These are phyloP conservation scores for Rubroboletus pulcherrimus DNA, from an alignment of 768 basidiomycete genomes.

Conservation along the genomic window DNA sequence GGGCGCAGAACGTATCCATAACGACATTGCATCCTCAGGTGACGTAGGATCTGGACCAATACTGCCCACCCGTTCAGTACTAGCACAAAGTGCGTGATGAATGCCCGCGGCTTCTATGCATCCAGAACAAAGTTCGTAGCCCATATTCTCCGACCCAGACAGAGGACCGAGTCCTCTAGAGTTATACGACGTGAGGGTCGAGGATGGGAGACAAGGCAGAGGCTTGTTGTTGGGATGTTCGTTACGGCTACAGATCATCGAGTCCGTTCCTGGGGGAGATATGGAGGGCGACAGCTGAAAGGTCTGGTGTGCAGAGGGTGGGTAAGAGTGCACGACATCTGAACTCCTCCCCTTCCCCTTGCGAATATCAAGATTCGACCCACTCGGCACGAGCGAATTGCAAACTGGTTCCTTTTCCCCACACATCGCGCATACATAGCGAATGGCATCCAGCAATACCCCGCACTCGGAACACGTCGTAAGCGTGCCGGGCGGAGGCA, in stretches of 20 bases:
- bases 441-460: slow-evolving; percentile 67
- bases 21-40: slow-evolving; percentile 52
- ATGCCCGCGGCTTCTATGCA: slow-evolving; percentile 81
- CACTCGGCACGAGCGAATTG: slow-evolving; percentile 9
- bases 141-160: slow-evolving; percentile 28
- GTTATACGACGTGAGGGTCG: slow-evolving; percentile 15
- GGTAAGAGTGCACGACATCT: slow-evolving; percentile 27
- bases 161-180: background rate
- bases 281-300: slow-evolving; percentile 21
- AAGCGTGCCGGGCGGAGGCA: slow-evolving; percentile 55
- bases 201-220: slow-evolving; percentile 41
- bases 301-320: slow-evolving; percentile 34
- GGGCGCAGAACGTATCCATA: slow-evolving; percentile 65
- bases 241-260: slow-evolving; percentile 10
- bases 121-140: slow-evolving; percentile 80
- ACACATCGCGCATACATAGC: slow-evolving; percentile 87
- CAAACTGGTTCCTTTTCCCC: slow-evolving; percentile 63
- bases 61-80: slow-evolving; percentile 27
- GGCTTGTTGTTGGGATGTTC: slow-evolving; percentile 37
- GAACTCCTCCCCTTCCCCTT: slow-evolving; percentile 48
- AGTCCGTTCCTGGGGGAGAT: slow-evolving; percentile 19
- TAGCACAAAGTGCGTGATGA: slow-evolving; percentile 67
- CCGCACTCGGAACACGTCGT: slow-evolving; percentile 87
- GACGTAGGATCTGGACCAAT: slow-evolving; percentile 41
- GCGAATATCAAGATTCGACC: slow-evolving; percentile 15